Percentiles rank a stretch among this genome's conserved stretches.
Evolutionary conservation across 768 basidiomycete species (phyloP).

Genomic region (Pleurotus cornucopiae): DNA sequence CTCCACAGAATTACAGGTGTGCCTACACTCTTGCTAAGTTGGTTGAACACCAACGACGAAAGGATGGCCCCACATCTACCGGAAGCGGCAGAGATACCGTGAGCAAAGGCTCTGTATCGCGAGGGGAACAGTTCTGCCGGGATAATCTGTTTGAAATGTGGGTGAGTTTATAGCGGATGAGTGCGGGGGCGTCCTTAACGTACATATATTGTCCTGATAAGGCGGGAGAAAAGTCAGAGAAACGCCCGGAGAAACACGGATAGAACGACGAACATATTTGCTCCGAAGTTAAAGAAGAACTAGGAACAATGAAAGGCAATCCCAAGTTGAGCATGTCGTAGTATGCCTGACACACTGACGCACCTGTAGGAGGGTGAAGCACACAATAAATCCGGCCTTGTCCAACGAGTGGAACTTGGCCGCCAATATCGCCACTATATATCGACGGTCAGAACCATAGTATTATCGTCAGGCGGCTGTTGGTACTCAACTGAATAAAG

Average conservation of each 20-base stretch:
- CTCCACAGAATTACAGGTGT: conserved; percentile 55
- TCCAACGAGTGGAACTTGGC: conserved; percentile 55
- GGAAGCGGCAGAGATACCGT: background rate
- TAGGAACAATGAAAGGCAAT: conserved; percentile 15
- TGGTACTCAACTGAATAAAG: conserved; percentile 50
- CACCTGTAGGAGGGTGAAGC: conserved; percentile 66
- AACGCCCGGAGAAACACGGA: background rate
- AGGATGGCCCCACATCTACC: conserved; percentile 41
- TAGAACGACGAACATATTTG: conserved; percentile 48
- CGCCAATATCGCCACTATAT: conserved; percentile 62
- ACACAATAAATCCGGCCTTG: conserved; percentile 61
- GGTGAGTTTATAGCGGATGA: too few relatives aligned
- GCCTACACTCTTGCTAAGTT: conserved; percentile 43
- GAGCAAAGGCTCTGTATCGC: conserved; percentile 2
- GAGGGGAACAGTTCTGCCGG: conserved; percentile 1
- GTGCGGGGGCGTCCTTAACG: conserved; percentile 5
- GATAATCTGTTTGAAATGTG: background rate
- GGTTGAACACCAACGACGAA: conserved; percentile 55
- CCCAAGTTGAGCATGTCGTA: background rate
- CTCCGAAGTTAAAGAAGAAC: conserved; percentile 84
- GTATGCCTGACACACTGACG: background rate
- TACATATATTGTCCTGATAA: conserved; percentile 48
- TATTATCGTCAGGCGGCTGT: too few relatives aligned
- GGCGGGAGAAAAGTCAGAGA: background rate
- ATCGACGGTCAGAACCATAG: too few relatives aligned